Percentiles rank a stretch among this genome's conserved stretches.
These are phyloP conservation scores for Leccinum fuscescens DNA, from an alignment of 1,284 basidiomycete species.

Conservation along the genomic window DNA sequence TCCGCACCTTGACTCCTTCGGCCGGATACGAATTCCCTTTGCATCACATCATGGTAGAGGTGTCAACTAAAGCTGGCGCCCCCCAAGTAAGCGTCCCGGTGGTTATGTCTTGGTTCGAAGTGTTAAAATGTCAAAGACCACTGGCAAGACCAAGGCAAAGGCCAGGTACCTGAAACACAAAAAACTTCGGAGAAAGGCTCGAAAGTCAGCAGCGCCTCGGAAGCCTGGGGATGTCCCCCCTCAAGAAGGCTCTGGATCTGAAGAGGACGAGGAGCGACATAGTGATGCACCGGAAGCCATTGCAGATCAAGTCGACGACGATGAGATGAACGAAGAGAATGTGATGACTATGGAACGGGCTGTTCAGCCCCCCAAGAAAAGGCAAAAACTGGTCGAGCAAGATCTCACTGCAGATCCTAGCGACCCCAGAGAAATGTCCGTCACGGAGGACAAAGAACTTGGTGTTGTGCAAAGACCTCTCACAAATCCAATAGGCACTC, in stretches of 20 bases:
- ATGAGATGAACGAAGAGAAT: constrained; percentile 1
- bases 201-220: constrained; percentile 22
- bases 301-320: background rate
- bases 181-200: constrained; percentile 28
- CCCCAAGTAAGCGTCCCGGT: constrained; percentile 23
- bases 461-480: constrained; percentile 1
- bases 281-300: background rate
- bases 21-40: background rate
- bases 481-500: constrained; percentile 25
- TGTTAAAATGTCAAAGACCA: constrained; percentile 3
- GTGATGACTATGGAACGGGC: background rate
- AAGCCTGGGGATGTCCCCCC: constrained; percentile 4
- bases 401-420: background rate
- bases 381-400: constrained; percentile 13
- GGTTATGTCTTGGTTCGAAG: background rate
- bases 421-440: background rate
- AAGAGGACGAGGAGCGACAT: constrained; percentile 10
- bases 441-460: background rate
- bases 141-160: constrained; percentile 30
- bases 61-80: background rate
- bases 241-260: constrained; percentile 10
- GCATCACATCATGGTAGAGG: constrained; percentile 15
- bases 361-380: constrained; percentile 18
- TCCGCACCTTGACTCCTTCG: background rate
- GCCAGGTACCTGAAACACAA: constrained; percentile 31